Percentiles rank a stretch among this genome's conserved stretches.
Evolutionary conservation across 768 basidiomycete species (phyloP).

Genomic region (Panaeolus papilionaceus): DNA sequence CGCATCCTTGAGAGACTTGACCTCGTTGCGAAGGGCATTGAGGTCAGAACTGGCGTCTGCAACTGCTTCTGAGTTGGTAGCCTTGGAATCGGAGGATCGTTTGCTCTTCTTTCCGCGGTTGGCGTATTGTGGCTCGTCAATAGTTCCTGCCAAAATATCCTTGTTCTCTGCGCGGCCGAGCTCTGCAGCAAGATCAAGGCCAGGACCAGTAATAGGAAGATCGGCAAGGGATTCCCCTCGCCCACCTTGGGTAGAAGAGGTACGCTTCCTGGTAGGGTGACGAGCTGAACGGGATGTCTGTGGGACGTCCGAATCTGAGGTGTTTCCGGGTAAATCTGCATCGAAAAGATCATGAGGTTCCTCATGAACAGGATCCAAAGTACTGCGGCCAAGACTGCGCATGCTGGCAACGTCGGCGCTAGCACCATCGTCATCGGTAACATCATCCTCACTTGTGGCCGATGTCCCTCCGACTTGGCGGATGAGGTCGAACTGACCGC

Average conservation of each 20-base stretch:
- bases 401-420: slow-evolving; percentile 60
- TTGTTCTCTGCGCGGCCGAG: slow-evolving; percentile 92
- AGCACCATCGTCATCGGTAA: slow-evolving; percentile 43
- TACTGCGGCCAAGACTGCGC: slow-evolving; percentile 61
- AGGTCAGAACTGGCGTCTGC: slow-evolving; percentile 57
- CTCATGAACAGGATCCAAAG: slow-evolving; percentile 70
- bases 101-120: slow-evolving; percentile 56
- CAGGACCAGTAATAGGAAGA: slow-evolving; percentile 87
- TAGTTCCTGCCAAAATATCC: slow-evolving; percentile 69
- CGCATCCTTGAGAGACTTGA: slow-evolving; percentile 92
- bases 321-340: slow-evolving; percentile 40
- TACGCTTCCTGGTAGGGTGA: slow-evolving; percentile 54
- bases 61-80: slow-evolving; percentile 37
- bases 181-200: slow-evolving; percentile 90
- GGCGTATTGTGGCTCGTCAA: slow-evolving; percentile 50
- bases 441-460: slow-evolving; percentile 42
- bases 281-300: slow-evolving; percentile 47
- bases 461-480: slow-evolving; percentile 65
- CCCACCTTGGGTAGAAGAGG: slow-evolving; percentile 58
- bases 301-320: slow-evolving; percentile 40
- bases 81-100: slow-evolving; percentile 50
- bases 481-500: slow-evolving; percentile 83
- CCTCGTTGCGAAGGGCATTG: slow-evolving; percentile 81
- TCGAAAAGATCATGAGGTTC: slow-evolving; percentile 53
- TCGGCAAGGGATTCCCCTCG: slow-evolving; percentile 86